Conservation (phyloP, 495 filamentous ascomycete genomes). For the Aspergillus avenaceus region DNA sequence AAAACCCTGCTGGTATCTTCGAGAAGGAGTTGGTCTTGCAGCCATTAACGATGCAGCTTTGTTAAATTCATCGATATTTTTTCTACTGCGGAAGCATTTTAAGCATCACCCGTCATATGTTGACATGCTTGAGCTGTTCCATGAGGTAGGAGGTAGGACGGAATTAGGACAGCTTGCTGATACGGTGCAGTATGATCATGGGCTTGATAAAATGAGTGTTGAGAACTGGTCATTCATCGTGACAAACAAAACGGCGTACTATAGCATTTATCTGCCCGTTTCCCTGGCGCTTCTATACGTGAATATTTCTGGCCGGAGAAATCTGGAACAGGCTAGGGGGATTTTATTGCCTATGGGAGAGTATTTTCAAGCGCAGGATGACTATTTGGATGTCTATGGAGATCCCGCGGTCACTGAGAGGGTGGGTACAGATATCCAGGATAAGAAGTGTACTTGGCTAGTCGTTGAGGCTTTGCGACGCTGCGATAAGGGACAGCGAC, state of each 20-base stretch:
- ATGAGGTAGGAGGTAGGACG: no score
- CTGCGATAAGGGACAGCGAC: conserved; percentile 65
- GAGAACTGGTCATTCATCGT: no score
- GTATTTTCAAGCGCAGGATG: conserved; percentile 91
- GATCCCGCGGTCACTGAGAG: conserved; percentile 86
- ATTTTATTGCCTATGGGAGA: conserved; percentile 85
- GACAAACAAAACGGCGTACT: conserved; percentile 92
- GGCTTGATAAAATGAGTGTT: no score
- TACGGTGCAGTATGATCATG: no score
- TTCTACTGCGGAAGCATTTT: no score
- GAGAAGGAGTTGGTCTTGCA: no score
- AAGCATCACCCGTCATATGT: no score
- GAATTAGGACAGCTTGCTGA: no score
- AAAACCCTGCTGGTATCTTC: no score
- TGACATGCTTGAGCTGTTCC: no score
- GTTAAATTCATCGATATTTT: no score
- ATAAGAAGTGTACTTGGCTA: conserved; percentile 93
- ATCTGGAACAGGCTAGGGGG: conserved; percentile 67
- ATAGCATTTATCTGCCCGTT: conserved; percentile 90
- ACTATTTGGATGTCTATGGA: conserved; percentile 89
- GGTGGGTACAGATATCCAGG: conserved; percentile 89
- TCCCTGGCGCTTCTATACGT: conserved; percentile 71
- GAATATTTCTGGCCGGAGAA: conserved; percentile 65
- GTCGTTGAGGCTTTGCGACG: conserved; percentile 75
- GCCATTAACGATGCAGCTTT: no score